Base-by-base conservation (phyloP, 441 rosid genomes). In the Dalechampia spathulata region DNA sequence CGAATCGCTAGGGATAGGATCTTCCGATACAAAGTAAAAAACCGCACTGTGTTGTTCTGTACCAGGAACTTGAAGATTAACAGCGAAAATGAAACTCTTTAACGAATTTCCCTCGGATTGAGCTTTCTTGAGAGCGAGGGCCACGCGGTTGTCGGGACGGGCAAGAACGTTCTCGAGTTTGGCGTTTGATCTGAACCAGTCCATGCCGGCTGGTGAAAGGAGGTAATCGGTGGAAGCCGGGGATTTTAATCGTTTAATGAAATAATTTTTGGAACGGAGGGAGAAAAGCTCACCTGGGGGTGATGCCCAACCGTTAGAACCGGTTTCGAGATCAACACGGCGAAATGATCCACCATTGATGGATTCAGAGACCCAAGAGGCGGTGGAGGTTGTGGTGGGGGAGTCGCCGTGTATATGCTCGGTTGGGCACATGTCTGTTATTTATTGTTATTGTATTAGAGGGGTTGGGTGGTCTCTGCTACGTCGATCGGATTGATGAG, bases 131-230 rank as follows among this genome's bases (percentile, higher is more conserved):
- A 83, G 79, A 46, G 96, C 85, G 59, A 56, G 59, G 20, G 84
- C 63, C 9, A 87, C 83, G 52, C 98, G 96, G 28, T 87, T 91
- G 45, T 87, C 98, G 34, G 86, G 68, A 26, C 96, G 92, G 32
- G 67, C 70, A 46, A 90, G 85, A 38, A 90, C 69, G 73, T 90
- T 71, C 0, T 85, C 83, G 61, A 91, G 89, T 34, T 73, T 73
- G 2, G 83, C 2, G 5, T 34, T 67, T 26, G 89, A 84, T 51
- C 56, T 77, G 63, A 90, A 79, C 97, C 90, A 86, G 71, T 89
- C 98, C 92, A 90, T 72, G 23, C 96, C 98, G 57, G 86, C 79
- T 10, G 95, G 98, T 2, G 77, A 65, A 71, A 87, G 86, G 14
- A 85, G 74, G 72, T 81, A 91, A 37, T 75, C 84, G 20, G 90